Evolutionary conservation across 495 filamentous ascomycete genomes (phyloP).

Genomic region (Rostrohypoxylon terebratum): DNA sequence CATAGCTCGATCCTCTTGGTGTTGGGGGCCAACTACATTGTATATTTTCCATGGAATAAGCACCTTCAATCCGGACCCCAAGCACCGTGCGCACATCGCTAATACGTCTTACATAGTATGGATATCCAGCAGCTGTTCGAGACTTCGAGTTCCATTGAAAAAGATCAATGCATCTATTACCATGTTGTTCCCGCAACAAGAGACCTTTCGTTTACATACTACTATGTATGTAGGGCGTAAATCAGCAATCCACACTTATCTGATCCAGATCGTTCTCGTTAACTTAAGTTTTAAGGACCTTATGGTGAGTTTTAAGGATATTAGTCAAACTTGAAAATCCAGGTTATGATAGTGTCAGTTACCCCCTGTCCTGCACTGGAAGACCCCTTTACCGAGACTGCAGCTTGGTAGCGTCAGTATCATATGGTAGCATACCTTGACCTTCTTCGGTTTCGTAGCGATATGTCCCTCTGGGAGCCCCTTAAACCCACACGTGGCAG

Average conservation of each 20-base stretch:
- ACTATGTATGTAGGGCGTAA: too few relatives aligned
- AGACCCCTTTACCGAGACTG: conserved; percentile 2
- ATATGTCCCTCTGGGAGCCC: conserved; percentile 10
- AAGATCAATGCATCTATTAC: conserved; percentile 29
- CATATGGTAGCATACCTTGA: neutral
- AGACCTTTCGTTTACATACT: conserved; percentile 13
- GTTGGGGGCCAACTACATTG: neutral
- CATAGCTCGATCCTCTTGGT: conserved; percentile 15
- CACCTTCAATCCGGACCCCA: conserved; percentile 3
- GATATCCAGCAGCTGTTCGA: neutral
- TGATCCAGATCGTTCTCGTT: neutral
- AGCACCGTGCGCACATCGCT: neutral
- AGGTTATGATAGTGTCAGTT: neutral
- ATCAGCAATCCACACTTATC: neutral
- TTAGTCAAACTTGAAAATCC: neutral
- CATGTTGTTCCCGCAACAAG: conserved; percentile 13
- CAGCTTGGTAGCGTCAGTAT: conserved; percentile 1
- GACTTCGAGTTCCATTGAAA: conserved; percentile 17
- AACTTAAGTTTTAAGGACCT: neutral
- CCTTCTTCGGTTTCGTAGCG: conserved; percentile 5
- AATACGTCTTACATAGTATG: too few relatives aligned
- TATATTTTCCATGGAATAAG: conserved; percentile 4
- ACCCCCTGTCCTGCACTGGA: neutral
- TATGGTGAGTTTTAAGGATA: neutral
- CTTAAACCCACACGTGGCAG: conserved; percentile 28